phyloP scores from a whole-genome alignment of 176 grass and related monocot species.

The Ensete ventricosum region DNA sequence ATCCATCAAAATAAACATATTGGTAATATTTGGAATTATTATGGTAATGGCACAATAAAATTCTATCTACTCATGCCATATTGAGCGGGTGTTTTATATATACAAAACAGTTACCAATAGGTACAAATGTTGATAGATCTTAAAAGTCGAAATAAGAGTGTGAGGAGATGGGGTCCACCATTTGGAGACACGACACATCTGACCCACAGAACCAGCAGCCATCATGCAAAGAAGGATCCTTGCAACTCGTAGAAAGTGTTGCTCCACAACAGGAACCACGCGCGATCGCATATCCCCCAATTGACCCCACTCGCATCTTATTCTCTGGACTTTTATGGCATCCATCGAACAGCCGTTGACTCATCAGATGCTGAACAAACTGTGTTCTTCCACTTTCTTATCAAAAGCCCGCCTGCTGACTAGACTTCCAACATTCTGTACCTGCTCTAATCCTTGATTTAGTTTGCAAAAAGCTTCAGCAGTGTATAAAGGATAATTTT shows the following conservation, averaged over 20 bases:
- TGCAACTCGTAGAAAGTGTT: not conserved
- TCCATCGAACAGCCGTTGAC: not conserved
- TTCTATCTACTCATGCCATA: too few relatives aligned
- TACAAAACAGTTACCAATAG: too few relatives aligned
- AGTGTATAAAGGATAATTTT: too few relatives aligned
- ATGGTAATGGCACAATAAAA: too few relatives aligned
- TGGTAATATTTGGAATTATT: too few relatives aligned
- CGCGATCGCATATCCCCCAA: not conserved
- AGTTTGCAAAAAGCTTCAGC: not conserved
- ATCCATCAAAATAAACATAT: too few relatives aligned
- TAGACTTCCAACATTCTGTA: too few relatives aligned
- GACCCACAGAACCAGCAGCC: not conserved
- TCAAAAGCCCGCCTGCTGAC: not conserved
- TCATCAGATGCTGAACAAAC: not conserved
- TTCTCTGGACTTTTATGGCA: not conserved
- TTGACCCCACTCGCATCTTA: not conserved
- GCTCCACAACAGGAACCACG: not conserved
- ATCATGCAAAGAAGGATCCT: not conserved
- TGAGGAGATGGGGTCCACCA: too few relatives aligned
- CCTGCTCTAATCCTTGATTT: not conserved
- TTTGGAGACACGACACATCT: not conserved
- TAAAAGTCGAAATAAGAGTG: too few relatives aligned
- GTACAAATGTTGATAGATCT: too few relatives aligned
- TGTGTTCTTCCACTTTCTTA: not conserved
- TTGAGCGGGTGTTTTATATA: too few relatives aligned